phyloP scores from a whole-genome alignment of 2,329 filamentous ascomycete species.

The Akanthomyces uredinophilus region DNA sequence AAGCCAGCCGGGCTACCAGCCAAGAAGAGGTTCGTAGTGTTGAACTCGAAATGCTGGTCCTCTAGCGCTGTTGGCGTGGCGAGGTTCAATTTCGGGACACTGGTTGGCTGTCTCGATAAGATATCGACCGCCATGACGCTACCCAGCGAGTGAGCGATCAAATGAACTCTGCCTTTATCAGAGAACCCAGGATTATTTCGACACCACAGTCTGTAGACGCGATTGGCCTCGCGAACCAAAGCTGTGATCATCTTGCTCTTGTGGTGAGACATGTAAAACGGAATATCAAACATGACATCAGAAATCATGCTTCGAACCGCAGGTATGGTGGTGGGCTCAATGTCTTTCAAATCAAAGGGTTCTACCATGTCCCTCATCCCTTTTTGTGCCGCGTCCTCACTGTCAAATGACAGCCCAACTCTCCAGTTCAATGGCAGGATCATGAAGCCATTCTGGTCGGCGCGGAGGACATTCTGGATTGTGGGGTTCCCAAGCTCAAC shows the following conservation, averaged over 20 bases:
- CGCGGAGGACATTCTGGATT: constrained; percentile 70
- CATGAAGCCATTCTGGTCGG: constrained; percentile 86
- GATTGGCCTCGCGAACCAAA: constrained; percentile 83
- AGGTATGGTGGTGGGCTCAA: constrained; percentile 85
- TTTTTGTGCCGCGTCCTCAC: constrained; percentile 58
- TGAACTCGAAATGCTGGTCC: constrained; percentile 75
- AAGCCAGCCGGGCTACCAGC: constrained; percentile 88
- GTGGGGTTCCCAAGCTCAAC: constrained; percentile 69
- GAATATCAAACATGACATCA: constrained; percentile 97
- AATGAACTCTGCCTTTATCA: constrained; percentile 75
- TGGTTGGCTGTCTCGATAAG: constrained; percentile 80
- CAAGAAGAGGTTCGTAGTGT: constrained; percentile 84
- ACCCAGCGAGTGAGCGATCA: constrained; percentile 89
- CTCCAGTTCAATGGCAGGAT: constrained; percentile 93
- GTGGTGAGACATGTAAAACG: constrained; percentile 95
- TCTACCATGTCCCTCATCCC: constrained; percentile 52
- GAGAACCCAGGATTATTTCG: constrained; percentile 85
- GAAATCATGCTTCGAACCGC: constrained; percentile 91
- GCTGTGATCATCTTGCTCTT: constrained; percentile 92
- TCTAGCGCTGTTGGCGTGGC: constrained; percentile 32
- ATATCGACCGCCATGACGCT: constrained; percentile 94
- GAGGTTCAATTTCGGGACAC: constrained; percentile 48
- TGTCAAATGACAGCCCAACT: constrained; percentile 79
- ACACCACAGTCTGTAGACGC: constrained; percentile 94
- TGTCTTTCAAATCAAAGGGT: constrained; percentile 70